These are phyloP conservation scores for Ceratocystis alfenasii DNA, from an alignment of 2,329 filamentous ascomycete species.

Conservation along the genomic window DNA sequence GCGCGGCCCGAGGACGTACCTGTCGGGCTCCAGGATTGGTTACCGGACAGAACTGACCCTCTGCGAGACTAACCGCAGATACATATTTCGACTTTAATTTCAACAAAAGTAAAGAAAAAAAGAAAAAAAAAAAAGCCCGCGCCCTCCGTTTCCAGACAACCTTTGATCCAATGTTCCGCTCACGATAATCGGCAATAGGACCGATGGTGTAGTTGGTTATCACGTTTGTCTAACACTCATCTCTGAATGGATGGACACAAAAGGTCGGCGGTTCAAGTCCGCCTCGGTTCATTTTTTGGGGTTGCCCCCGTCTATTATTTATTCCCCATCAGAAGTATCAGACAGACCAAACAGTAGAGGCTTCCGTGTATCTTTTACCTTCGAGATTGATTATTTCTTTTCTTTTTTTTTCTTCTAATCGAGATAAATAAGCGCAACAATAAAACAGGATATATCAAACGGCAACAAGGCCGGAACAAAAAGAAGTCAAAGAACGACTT, in stretches of 20 bases:
- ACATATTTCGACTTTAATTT: too few species aligned
- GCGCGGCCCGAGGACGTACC: too few species aligned
- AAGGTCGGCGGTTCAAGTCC: constrained; percentile 21
- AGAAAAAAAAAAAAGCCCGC: too few species aligned
- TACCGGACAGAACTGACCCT: too few species aligned
- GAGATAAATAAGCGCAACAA: neutral
- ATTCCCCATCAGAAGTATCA: neutral
- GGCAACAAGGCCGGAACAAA: neutral
- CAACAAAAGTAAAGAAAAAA: too few species aligned
- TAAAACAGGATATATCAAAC: constrained; percentile 4
- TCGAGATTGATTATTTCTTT: too few species aligned
- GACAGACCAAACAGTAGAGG: neutral
- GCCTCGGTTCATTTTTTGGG: constrained; percentile 12
- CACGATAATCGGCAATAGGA: neutral
- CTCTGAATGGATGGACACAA: constrained; percentile 15
- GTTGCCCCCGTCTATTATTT: neutral
- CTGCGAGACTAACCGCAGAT: too few species aligned
- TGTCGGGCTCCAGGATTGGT: too few species aligned
- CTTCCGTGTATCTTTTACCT: too few species aligned
- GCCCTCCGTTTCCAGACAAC: too few species aligned
- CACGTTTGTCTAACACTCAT: constrained; percentile 18
- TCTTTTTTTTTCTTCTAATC: too few species aligned
- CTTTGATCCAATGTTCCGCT: too few species aligned
- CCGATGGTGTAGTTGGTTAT: constrained; percentile 20
- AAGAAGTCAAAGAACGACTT: constrained; percentile 8